Evolutionary conservation across 1,139 yeast species (phyloP).

Genomic region (Candida neerlandica): DNA sequence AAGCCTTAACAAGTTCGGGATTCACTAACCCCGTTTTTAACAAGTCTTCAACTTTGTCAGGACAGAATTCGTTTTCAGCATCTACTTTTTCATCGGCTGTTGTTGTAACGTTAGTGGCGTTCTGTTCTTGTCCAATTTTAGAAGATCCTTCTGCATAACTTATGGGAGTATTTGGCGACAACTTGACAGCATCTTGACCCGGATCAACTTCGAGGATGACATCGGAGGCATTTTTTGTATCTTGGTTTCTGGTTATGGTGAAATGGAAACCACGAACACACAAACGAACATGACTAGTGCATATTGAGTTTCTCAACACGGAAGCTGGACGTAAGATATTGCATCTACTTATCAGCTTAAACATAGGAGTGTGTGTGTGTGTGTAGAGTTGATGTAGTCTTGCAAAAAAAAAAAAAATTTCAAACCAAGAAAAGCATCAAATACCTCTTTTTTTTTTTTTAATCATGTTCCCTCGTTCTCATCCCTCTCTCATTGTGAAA

Average conservation of each 20-base stretch:
- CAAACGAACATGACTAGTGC: background rate
- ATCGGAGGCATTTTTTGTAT: too few relatives aligned
- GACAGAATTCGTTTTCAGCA: slow-evolving; percentile 1
- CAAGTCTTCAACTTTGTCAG: slow-evolving; percentile 14
- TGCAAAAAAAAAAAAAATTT: too few relatives aligned
- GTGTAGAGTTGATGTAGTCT: background rate
- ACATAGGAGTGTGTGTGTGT: background rate
- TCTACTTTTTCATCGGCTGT: too few relatives aligned
- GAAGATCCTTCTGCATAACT: too few relatives aligned
- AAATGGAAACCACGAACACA: slow-evolving; percentile 3
- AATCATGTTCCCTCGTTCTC: too few relatives aligned
- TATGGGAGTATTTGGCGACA: too few relatives aligned
- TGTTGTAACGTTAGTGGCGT: too few relatives aligned
- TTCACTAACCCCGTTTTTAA: slow-evolving; percentile 18
- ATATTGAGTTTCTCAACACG: background rate
- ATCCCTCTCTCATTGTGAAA: too few relatives aligned
- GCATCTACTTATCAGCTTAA: slow-evolving; percentile 2
- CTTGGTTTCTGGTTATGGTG: background rate
- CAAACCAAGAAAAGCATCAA: too few relatives aligned
- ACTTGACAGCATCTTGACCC: background rate
- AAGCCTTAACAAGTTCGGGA: slow-evolving; percentile 27
- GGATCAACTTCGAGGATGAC: too few relatives aligned
- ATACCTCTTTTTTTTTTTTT: too few relatives aligned
- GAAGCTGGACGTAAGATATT: background rate
- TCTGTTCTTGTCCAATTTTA: too few relatives aligned